Conservation (phyloP, 1,284 basidiomycete species). For the Melampsora larici-populina region DNA sequence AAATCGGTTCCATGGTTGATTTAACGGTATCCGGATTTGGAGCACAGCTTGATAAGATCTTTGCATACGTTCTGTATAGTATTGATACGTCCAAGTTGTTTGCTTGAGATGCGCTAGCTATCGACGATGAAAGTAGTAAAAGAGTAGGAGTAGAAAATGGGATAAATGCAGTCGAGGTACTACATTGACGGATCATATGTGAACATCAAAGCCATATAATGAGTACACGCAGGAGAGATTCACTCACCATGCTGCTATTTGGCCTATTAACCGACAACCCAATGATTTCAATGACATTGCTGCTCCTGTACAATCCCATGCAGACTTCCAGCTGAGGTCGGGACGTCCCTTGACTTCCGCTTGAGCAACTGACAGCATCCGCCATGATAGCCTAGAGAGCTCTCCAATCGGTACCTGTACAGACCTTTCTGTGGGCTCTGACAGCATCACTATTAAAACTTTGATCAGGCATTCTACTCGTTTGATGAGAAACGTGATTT, state of each 20-base stretch:
- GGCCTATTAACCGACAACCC: slow-evolving; percentile 29
- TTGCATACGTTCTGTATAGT: slow-evolving; percentile 20
- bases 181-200: not conserved
- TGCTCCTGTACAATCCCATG: slow-evolving; percentile 14
- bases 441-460: slow-evolving; percentile 13
- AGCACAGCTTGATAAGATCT: slow-evolving; percentile 11
- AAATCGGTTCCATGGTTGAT: slow-evolving; percentile 7
- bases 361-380: slow-evolving; percentile 12
- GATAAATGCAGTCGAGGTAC: not conserved
- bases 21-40: slow-evolving; percentile 6
- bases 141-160: slow-evolving; percentile 12
- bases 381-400: not conserved
- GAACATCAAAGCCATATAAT: not conserved
- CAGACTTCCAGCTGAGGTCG: slow-evolving; percentile 23
- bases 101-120: not conserved
- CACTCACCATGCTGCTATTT: slow-evolving; percentile 7
- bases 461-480: slow-evolving; percentile 1
- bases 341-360: slow-evolving; percentile 4
- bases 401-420: slow-evolving; percentile 28
- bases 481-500: not conserved
- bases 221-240: not conserved
- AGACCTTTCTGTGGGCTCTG: slow-evolving; percentile 8
- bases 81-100: slow-evolving; percentile 10
- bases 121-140: not conserved
- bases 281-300: not conserved